Base-by-base conservation (phyloP, 306 rosid genomes). In the Purshia tridentata region DNA sequence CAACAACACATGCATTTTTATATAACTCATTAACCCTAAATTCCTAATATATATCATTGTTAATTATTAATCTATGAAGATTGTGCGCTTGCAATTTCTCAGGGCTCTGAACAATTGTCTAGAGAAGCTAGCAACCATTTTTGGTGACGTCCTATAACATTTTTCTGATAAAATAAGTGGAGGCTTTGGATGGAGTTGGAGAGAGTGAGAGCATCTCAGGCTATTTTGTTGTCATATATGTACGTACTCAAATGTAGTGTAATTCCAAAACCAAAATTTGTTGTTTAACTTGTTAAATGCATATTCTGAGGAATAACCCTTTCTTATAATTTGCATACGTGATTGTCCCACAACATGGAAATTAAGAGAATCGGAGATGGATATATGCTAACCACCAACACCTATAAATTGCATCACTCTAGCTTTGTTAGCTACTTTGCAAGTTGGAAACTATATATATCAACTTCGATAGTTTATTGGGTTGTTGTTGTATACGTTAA, bases 221-320 rank as follows among this genome's bases (percentile, higher is more conserved):
- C 29, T 40, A 23, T 40, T 57, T 39, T n/a, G n/a, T 46, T 62
- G 78, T 72, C 76, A 50, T 52, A 40, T n/a, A 50, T 52, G 47
- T n/a, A 50, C 39, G 71, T 22, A 40, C 54, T 42, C 1, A 35
- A 45, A 13, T 18, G 1, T 1, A 23, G 60, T 23, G 75, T 65
- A 66, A 72, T 40, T 61, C 63, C 65, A 74, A 81, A 45, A 48
- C 29, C 3, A 20, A 41, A 37, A 23, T 49, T 69, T 48, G 61
- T 48, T 74, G 80, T 64, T 29, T 29, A 1, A 29, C 35, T 29
- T 29, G 35, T 29, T 29, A 41, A 6, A 44, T 51, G 76, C 42
- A 80, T 74, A 80, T 80, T 77, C 80, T 7, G 4, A 9, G 10
- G 80, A 73, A 82, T 80, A 76, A 77, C 68, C 83, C 70, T 59